Evolutionary conservation across 2,329 filamentous ascomycete species (phyloP).

Genomic region (Aspergillus ochraceus): DNA sequence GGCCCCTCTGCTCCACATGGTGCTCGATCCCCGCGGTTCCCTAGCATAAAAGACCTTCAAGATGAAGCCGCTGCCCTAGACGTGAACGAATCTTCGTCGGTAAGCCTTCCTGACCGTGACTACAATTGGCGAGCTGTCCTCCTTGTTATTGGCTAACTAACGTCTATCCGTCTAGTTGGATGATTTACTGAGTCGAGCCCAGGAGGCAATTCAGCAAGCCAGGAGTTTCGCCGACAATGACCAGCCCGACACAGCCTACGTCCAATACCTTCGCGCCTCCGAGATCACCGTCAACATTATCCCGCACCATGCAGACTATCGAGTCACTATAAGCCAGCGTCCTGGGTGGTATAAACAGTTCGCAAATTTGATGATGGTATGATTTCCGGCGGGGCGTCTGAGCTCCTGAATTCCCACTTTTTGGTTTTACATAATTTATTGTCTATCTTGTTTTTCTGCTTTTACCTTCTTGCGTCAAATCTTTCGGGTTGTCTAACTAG

Average conservation of each 20-base stretch:
- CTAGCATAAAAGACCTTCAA: slow-evolving; percentile 43
- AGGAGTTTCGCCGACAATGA: slow-evolving; percentile 32
- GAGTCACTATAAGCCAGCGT: slow-evolving; percentile 59
- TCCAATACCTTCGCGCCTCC: slow-evolving; percentile 80
- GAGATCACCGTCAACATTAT: slow-evolving; percentile 76
- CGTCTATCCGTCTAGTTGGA: slow-evolving; percentile 28
- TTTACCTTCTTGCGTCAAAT: no score
- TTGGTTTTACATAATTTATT: neutral
- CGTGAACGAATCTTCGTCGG: slow-evolving; percentile 33
- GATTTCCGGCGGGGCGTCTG: neutral
- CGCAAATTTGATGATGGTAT: slow-evolving; percentile 49
- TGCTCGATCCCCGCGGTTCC: slow-evolving; percentile 29
- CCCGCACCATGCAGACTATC: slow-evolving; percentile 73
- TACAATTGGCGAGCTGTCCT: neutral
- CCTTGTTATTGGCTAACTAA: slow-evolving; percentile 15
- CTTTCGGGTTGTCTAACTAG: slow-evolving; percentile 12
- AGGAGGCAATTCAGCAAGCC: slow-evolving; percentile 37
- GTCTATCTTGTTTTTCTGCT: neutral
- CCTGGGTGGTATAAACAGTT: slow-evolving; percentile 52
- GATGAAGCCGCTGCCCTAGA: slow-evolving; percentile 37
- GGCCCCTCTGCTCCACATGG: slow-evolving; percentile 15
- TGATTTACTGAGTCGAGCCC: slow-evolving; percentile 35
- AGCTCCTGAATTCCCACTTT: neutral
- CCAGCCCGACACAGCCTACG: slow-evolving; percentile 69
- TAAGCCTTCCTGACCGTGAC: slow-evolving; percentile 19